Evolutionary conservation across 1,284 basidiomycete species (phyloP), one percentile per base, ranked within the genome.

Genomic region (Fomes fomentarius): DNA sequence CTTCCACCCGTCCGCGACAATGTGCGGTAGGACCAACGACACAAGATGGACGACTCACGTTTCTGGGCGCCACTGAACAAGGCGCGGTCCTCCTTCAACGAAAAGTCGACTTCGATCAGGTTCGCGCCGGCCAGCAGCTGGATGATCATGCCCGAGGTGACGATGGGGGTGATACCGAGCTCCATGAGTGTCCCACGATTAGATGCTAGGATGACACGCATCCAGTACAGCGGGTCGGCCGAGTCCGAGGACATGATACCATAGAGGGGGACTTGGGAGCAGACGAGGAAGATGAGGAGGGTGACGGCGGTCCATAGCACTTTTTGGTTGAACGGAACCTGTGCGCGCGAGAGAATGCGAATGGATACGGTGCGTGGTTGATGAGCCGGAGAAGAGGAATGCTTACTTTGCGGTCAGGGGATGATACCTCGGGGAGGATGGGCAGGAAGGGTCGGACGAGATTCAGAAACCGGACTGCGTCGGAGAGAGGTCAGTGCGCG

Each of bases 111-210:
- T 61, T 99, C 96, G 69, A 99, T 92, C 66, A 99, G 80, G 76
- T 96, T 98, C 47, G 97, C 96, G 57, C 96, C 96, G 17, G 96
- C 96, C 60, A 99, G 83, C 46, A 99, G 87, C 76, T 99, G 96
- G 93, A 99, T 98, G 76, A 98, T 98, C 96, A 98, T 99, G 66
- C 96, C 96, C 39, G 89, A 92, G 12, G 96, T 99, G 69, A 99
- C 88, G 71, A 98, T 97, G 53, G 97, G 96, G 42, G 89, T 96
- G 68, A 98, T 98, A 66, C 97, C 96, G 57, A 99, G 87, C 76
- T 99, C 96, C 96, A 98, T 99, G 58, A 99, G 88, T 1, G 96
- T 99, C 64, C 96, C 96, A 62, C 97, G 85, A 79, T 98, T 99
- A 10, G 94, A 97, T 31, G 97, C 96, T 57, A 98, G 85, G 76